These are phyloP conservation scores for Solanum infundibuliforme DNA, from an alignment of 257 asterid species.

Conservation along the genomic window DNA sequence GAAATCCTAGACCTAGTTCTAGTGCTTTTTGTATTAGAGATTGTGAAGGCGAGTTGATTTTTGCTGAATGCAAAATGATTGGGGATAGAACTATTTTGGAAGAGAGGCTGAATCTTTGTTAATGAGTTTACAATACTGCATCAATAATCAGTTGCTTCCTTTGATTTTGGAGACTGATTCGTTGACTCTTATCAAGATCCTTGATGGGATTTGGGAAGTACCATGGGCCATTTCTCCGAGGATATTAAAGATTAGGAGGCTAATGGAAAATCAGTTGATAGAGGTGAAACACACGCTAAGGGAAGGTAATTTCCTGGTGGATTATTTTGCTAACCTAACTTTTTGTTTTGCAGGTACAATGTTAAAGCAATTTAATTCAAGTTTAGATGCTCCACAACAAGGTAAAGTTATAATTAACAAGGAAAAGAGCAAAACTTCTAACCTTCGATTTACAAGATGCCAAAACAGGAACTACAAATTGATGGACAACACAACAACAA, in stretches of 20 bases:
- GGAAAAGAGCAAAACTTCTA: neutral
- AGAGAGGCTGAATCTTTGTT: neutral
- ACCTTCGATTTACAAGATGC: neutral
- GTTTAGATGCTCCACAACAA: neutral
- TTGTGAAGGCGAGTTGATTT: neutral
- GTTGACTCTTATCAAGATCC: neutral
- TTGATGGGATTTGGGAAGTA: neutral
- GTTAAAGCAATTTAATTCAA: neutral
- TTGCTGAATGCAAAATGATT: neutral
- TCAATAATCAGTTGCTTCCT: neutral
- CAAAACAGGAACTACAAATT: too few species aligned
- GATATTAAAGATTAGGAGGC: neutral
- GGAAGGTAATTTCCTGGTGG: neutral
- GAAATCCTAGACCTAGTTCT: neutral
- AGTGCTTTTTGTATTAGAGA: neutral
- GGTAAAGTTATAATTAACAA: neutral
- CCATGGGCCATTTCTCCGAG: neutral
- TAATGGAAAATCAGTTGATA: neutral
- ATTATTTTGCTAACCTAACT: neutral
- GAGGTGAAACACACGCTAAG: neutral
- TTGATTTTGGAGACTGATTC: neutral
- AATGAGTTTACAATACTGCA: neutral
- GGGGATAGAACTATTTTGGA: neutral
- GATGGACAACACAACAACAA: neutral
- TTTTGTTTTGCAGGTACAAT: neutral